A percentile compares a stretch with the other conserved stretches of the same genome.
Evolutionary conservation across 345 rosid species (phyloP).

Genomic region (Aegle marmelos): DNA sequence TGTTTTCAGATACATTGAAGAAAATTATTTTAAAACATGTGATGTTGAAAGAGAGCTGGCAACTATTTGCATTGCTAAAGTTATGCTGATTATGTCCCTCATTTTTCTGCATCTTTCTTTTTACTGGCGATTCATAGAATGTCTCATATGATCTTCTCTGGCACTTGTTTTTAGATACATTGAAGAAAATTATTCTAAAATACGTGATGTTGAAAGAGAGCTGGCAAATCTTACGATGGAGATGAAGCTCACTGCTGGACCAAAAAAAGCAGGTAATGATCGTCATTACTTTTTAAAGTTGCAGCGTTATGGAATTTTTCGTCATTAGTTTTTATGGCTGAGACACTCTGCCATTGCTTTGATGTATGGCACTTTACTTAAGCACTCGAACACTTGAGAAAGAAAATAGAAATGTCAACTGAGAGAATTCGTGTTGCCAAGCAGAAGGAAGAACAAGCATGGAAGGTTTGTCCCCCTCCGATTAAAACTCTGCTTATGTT

Average conservation of each 20-base stretch:
- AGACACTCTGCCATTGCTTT: slow-evolving; percentile 22
- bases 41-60: slow-evolving; percentile 82
- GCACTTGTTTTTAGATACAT: slow-evolving; percentile 52
- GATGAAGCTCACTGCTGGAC: slow-evolving; percentile 97
- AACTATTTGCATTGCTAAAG: neutral
- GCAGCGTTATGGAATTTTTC: neutral
- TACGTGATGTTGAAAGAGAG: slow-evolving; percentile 86
- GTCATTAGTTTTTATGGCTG: slow-evolving; percentile 6
- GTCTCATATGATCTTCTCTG: neutral
- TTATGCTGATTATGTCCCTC: neutral
- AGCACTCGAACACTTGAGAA: slow-evolving; percentile 88
- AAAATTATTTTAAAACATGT: slow-evolving; percentile 75
- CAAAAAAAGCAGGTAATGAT: slow-evolving; percentile 71
- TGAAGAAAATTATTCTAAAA: slow-evolving; percentile 78
- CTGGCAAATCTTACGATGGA: slow-evolving; percentile 72
- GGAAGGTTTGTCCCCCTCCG: slow-evolving; percentile 53
- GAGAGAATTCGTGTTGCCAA: slow-evolving; percentile 69
- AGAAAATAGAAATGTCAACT: slow-evolving; percentile 75
- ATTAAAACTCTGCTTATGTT: neutral
- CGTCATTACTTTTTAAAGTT: slow-evolving; percentile 1
- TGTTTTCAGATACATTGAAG: slow-evolving; percentile 67
- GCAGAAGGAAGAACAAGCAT: slow-evolving; percentile 78
- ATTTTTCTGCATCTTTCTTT: neutral
- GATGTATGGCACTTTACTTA: slow-evolving; percentile 19
- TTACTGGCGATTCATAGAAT: neutral